Base-by-base conservation (phyloP, 1,284 basidiomycete species). In the Ceratobasidium sp. region DNA sequence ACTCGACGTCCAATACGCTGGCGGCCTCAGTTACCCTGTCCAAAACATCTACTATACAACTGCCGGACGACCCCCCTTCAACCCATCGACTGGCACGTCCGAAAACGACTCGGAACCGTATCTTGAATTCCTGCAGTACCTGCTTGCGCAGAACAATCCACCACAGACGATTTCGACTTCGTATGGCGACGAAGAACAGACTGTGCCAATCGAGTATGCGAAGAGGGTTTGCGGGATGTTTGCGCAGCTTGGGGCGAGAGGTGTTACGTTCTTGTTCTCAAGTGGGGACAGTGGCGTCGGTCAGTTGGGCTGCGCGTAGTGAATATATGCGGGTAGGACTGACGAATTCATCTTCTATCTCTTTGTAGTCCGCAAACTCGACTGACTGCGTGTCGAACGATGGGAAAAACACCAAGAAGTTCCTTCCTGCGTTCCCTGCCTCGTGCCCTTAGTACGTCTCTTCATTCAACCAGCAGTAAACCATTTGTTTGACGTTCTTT, bases 141-240 rank as follows among this genome's bases (percentile, higher is more conserved):
- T 91, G 66, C 79, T 85, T 2, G 76, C 81, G 59, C 82, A 77
- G 57, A 33, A 78, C 47, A 81, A 85, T 29, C 81, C 86, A n/a
- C 89, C 90, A 11, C 84, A 85, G 75, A 84, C 86, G 8, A 88
- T 91, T 75, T 89, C 89, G 31, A 91, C 89, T 0, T 88, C 86
- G 76, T 91, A 93, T 79, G 90, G 87, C 9, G 92, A 93, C 75
- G 83, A 89, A 76, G 91, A 92, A 74, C 89, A 91, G 79, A 90
- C 89, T 31, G 88, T 92, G 7, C 92, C 92, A 2, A 75, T 82
- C 63, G 84, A 80, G 33, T 94, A 89, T 78, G 91, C 92, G 11
- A 78, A 77, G 48, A 87, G 90, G 36, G 89, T 88, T 17, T 94
- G 93, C 80, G 77, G 80, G 44, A 86, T 85, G 15, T 91, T 94